Percentiles rank a stretch among this genome's conserved stretches.
Evolutionary conservation across 2,329 filamentous ascomycete species (phyloP).

Genomic region (Stenocarpella maydis): DNA sequence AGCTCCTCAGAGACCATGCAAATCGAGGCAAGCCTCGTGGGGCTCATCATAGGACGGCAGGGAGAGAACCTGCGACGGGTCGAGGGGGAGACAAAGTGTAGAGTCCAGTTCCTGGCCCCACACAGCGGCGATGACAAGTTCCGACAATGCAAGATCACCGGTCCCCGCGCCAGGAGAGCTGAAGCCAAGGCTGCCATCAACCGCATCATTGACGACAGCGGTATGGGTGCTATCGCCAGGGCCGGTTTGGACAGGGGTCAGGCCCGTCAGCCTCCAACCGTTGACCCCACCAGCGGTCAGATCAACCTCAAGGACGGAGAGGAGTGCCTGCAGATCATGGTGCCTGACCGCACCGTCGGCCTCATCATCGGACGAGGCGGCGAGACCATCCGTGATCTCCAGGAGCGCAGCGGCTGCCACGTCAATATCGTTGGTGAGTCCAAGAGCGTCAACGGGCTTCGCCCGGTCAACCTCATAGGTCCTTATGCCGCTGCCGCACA

Average conservation of each 20-base stretch:
- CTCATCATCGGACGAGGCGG: constrained; percentile 93
- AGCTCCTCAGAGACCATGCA: constrained; percentile 78
- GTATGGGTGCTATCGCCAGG: constrained; percentile 61
- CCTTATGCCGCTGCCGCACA: constrained; percentile 75
- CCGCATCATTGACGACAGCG: constrained; percentile 87
- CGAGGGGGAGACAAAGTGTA: constrained; percentile 81
- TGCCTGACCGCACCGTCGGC: constrained; percentile 90
- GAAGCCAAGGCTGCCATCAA: constrained; percentile 86
- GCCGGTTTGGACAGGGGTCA: constrained; percentile 56
- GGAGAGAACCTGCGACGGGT: constrained; percentile 89
- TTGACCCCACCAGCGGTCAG: constrained; percentile 32
- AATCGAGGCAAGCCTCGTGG: constrained; percentile 87
- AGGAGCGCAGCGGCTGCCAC: constrained; percentile 92
- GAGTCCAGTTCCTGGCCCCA: constrained; percentile 87
- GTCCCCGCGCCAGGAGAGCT: constrained; percentile 73
- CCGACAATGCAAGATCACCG: constrained; percentile 87
- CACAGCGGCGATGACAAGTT: constrained; percentile 75
- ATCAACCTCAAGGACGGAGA: constrained; percentile 77
- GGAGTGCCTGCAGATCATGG: constrained; percentile 91
- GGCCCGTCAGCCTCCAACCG: constrained; percentile 39
- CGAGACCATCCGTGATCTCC: constrained; percentile 90
- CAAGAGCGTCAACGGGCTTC: constrained; percentile 88
- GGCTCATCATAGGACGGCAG: constrained; percentile 88
- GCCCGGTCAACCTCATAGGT: constrained; percentile 90
- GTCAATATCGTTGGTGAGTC: constrained; percentile 95